phyloP scores from a whole-genome alignment of 306 rosid genomes.

The Medicago lupulina region DNA sequence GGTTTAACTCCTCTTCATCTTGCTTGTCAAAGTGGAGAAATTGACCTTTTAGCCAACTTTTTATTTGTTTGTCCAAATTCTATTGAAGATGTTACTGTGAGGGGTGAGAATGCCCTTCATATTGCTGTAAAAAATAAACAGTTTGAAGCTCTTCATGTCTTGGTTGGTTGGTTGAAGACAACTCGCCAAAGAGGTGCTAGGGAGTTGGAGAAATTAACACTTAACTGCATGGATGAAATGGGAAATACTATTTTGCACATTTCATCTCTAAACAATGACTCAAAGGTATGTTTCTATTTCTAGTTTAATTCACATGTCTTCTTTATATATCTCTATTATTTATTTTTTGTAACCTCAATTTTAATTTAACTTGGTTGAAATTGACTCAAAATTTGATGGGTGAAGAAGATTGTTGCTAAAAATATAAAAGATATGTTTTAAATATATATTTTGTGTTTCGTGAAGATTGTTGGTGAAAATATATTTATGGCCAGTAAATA shows the following conservation, averaged over 20 bases:
- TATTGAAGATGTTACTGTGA: slow-evolving; percentile 10
- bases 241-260: slow-evolving; percentile 24
- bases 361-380: too few species aligned
- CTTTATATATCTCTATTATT: too few species aligned
- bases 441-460: too few species aligned
- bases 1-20: slow-evolving; percentile 24
- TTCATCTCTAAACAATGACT: background rate
- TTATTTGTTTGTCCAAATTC: slow-evolving; percentile 17
- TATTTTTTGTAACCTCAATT: too few species aligned
- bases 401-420: too few species aligned
- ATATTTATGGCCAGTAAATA: too few species aligned
- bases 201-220: background rate
- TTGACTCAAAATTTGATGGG: too few species aligned
- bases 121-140: background rate
- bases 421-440: too few species aligned
- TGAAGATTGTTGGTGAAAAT: too few species aligned
- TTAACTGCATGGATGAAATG: background rate
- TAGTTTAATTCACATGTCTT: too few species aligned
- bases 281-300: background rate
- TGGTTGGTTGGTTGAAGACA: slow-evolving; percentile 15
- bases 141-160: slow-evolving; percentile 1
- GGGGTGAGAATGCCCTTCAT: slow-evolving; percentile 9
- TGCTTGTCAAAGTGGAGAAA: slow-evolving; percentile 6
- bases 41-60: background rate
- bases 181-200: background rate